Evolutionary conservation across 2,329 filamentous ascomycete species (phyloP).

Genomic region (Hymenoscyphus linearis): DNA sequence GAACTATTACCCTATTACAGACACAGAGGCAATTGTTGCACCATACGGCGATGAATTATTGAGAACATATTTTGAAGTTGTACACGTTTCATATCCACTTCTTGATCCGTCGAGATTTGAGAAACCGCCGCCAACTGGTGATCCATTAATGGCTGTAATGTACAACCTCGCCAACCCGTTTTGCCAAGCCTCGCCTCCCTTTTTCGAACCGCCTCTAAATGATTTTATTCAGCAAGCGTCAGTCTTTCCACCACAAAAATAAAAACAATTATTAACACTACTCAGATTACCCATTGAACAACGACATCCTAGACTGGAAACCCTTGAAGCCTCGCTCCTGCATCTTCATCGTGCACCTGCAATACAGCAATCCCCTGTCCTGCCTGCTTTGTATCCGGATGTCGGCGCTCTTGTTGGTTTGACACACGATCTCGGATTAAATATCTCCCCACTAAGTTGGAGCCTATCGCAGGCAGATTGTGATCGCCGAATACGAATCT

Average conservation of each 20-base stretch:
- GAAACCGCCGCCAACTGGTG: slow-evolving; percentile 11
- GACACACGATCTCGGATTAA: slow-evolving; percentile 29
- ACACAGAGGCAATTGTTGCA: slow-evolving; percentile 21
- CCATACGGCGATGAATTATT: slow-evolving; percentile 19
- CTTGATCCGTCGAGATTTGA: slow-evolving; percentile 24
- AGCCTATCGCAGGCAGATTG: slow-evolving; percentile 26
- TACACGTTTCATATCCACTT: slow-evolving; percentile 24
- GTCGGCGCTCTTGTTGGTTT: slow-evolving; percentile 21
- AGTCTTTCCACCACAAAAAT: neutral
- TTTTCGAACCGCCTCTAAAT: slow-evolving; percentile 12
- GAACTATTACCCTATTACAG: slow-evolving; percentile 21
- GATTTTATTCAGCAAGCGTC: slow-evolving; percentile 22
- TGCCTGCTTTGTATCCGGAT: slow-evolving; percentile 12
- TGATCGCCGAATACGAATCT: slow-evolving; percentile 47
- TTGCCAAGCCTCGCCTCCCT: slow-evolving; percentile 16
- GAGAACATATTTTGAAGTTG: slow-evolving; percentile 23
- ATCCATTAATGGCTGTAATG: slow-evolving; percentile 22
- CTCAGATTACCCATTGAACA: slow-evolving; percentile 23
- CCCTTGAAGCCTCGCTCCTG: slow-evolving; percentile 23
- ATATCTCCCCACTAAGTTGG: slow-evolving; percentile 27
- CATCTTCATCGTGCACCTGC: slow-evolving; percentile 19
- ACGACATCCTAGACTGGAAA: slow-evolving; percentile 24
- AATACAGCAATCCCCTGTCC: slow-evolving; percentile 12
- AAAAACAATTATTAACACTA: neutral
- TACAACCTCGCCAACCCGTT: slow-evolving; percentile 25